A percentile compares a stretch with the other conserved stretches of the same genome.
Evolutionary conservation across 306 rosid species (phyloP).

Genomic region (Casuarina glauca): DNA sequence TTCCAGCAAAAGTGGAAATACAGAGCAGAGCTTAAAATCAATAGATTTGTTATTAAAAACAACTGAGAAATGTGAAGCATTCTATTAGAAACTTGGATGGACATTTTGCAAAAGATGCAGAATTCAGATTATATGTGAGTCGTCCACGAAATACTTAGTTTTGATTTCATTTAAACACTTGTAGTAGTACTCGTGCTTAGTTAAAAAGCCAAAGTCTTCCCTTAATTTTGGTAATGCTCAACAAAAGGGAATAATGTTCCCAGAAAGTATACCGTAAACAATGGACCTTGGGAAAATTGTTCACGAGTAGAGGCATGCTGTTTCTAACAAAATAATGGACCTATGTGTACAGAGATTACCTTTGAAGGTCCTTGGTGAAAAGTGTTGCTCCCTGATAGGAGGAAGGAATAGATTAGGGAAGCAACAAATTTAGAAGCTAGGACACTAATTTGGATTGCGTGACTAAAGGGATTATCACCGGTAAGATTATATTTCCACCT

Average conservation of each 20-base stretch:
- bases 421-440: background rate
- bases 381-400: conserved; percentile 73
- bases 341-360: conserved; percentile 42
- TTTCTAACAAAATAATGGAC: background rate
- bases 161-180: too few species aligned
- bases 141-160: too few species aligned
- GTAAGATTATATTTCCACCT: conserved; percentile 91
- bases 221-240: too few species aligned
- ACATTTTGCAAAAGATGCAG: background rate
- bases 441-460: background rate
- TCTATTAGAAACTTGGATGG: background rate
- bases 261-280: too few species aligned
- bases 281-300: background rate
- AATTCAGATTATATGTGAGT: too few species aligned
- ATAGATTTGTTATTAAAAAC: background rate
- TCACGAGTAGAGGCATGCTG: background rate
- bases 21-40: background rate
- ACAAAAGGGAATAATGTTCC: too few species aligned
- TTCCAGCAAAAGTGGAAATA: background rate
- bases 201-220: too few species aligned
- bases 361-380: conserved; percentile 66
- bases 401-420: conserved; percentile 17
- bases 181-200: too few species aligned
- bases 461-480: conserved; percentile 48
- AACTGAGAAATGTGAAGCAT: background rate